Base-by-base conservation (phyloP, 768 basidiomycete genomes). In the Paxillus ammoniavirescens region DNA sequence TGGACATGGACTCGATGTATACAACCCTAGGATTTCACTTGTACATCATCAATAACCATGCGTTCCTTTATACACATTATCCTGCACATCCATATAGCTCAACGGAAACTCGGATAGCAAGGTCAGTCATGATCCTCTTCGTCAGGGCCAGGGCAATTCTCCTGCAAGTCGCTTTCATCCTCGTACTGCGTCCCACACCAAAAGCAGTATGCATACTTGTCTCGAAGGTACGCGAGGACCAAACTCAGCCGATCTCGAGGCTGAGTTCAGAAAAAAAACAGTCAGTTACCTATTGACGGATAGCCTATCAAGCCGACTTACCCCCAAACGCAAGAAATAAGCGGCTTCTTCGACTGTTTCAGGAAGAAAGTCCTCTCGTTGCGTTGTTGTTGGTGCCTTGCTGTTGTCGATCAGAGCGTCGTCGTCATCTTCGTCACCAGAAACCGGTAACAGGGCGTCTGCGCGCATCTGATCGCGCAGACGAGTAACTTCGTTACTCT, bases 131-230 rank as follows among this genome's bases (percentile, higher is more conserved):
- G 91, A 55, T 80, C 82, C 38, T 90, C 88, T 66, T 94, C 92
- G 30, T 81, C 78, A 40, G 74, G 65, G 7, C 92, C 92, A 6
- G 91, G 91, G 68, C 92, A 94, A 51, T 83, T 75, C 36, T 62
- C 68, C 37, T 71, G 71, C 75, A 94, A 72, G 47, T 89, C 87
- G 14, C 80, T 79, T 6, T 71, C 66, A 57, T 77, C 75, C 5
- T 79, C 77, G 63, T 93, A 94, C 60, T 83, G 79, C 12, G 86
- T 80, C 12, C 92, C 92, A 65, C 92, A 94, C 89, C 91, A 93
- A 69, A 92, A 93, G 65, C 92, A 93, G 65, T 93, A 93, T 5
- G 75, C 65, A 67, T 92, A 82, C 55, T 75, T 78, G 37, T 81
- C 75, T 23, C 92, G 86, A 46, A 94, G 78, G 68, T 94, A 91